Evolutionary conservation across 306 rosid species (phyloP), one percentile per base, ranked within the genome.

Genomic region (Begonia fuchsioides): DNA sequence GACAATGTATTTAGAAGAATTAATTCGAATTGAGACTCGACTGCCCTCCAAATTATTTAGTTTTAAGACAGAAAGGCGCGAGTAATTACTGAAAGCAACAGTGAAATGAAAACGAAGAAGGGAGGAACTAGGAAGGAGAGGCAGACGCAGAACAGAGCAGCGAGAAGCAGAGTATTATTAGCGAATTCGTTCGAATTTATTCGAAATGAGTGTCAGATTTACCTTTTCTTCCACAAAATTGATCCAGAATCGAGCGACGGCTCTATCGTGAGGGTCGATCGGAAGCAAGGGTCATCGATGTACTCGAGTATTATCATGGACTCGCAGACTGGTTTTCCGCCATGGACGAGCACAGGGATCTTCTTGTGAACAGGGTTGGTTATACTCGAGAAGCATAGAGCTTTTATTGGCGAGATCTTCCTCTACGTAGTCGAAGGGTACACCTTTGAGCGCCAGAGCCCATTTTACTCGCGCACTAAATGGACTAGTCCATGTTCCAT

Each of bases 391-490:
- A 3, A 77, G 57, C 18, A 58, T 3, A 13, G 50, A 32, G 32
- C 85, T 78, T 55, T 71, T 71, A 45, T 68, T 74, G 41, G 48
- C 12, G 13, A 65, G 41, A 49, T 74, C 79, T 71, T 78, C 78
- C 43, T 63, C 78, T 56, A 74, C 14, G 19, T 74, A 68, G 3
- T 73, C 72, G 35, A 49, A 78, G 17, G 38, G 5, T 44, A 74
- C 63, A 12, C 74, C 76, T 46, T 74, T 78, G 3, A 73, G 63
- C 43, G 65, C 59, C 14, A 72, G 72, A 54, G 82, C 65, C 79
- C 74, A 71, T 8, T 62, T 39, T 11, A 72, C 82, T 26, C 66
- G 68, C 1, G 38, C 40, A 45, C 50, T 47, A 35, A 50, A 74
- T 8, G 70, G 63, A 35, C 86, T 78, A 15, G 69, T 15, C 74